A percentile compares a stretch with the other conserved stretches of the same genome.
These are phyloP conservation scores for Crithidia sp. DNA, from an alignment of 208 protist genomes.

Conservation along the genomic window DNA sequence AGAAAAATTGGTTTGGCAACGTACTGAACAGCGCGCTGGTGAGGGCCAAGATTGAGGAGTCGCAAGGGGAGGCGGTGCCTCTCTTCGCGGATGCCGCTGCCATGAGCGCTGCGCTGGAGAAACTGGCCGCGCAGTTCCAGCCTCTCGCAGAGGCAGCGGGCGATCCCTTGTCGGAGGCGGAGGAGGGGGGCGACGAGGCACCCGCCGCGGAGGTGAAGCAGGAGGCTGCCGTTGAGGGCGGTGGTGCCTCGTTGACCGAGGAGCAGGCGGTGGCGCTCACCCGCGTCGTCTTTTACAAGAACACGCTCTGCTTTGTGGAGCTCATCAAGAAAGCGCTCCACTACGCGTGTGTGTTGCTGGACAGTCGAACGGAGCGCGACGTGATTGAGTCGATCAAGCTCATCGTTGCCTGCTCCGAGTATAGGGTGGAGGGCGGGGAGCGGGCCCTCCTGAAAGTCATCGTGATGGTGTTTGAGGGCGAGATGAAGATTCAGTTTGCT, in stretches of 20 bases:
- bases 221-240: neutral
- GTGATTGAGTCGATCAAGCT: slow-evolving; percentile 89
- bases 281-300: slow-evolving; percentile 81
- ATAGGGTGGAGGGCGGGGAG: slow-evolving; percentile 70
- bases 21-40: slow-evolving; percentile 69
- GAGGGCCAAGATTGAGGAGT: slow-evolving; percentile 57
- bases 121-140: slow-evolving; percentile 44
- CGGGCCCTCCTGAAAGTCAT: slow-evolving; percentile 79
- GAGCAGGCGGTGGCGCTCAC: slow-evolving; percentile 61
- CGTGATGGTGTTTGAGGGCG: slow-evolving; percentile 88
- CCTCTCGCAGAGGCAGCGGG: slow-evolving; percentile 37
- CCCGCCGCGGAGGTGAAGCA: slow-evolving; percentile 1
- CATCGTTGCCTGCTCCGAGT: slow-evolving; percentile 82
- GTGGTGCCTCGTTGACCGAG: slow-evolving; percentile 38
- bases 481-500: slow-evolving; percentile 89
- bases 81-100: slow-evolving; percentile 39
- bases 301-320: slow-evolving; percentile 68
- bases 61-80: slow-evolving; percentile 23
- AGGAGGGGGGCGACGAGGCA: slow-evolving; percentile 1
- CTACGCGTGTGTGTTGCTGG: slow-evolving; percentile 71
- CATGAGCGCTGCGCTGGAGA: slow-evolving; percentile 39
- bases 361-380: slow-evolving; percentile 87
- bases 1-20: slow-evolving; percentile 88
- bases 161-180: slow-evolving; percentile 24
- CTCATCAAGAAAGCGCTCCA: slow-evolving; percentile 70